Evolutionary conservation across 1,284 basidiomycete genomes (phyloP), one percentile per base, ranked within the genome.

Genomic region (Marasmius tenuissimus): DNA sequence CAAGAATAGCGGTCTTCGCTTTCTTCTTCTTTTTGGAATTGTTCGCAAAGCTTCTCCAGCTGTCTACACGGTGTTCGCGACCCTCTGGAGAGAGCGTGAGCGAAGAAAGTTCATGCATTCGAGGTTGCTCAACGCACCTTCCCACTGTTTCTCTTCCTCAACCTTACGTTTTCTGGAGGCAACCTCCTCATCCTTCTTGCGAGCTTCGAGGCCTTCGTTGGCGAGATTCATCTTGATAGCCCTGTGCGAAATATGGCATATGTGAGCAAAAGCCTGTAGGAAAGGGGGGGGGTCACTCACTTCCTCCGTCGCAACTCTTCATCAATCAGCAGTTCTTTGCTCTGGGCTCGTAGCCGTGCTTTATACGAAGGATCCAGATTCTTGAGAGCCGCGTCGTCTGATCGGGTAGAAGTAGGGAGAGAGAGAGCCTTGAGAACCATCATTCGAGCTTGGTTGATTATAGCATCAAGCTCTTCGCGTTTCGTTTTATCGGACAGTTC

Each of bases 151-250:
- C 65, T 93, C 92, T 8, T 93, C 91, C 67, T 93, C 91, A 2
- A 83, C 91, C 70, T 93, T 94, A 61, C 91, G 83, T 73, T 94
- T 94, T 78, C 75, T 88, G 16, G 83, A 67, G 18, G 78, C 74
- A n/a, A 89, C 80, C 67, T 93, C 91, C 60, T 92, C 91, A 61
- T 94, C 91, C 72, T 93, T 93, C 79, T 89, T 91, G 67, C 85
- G 82, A 9, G 92, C 92, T 71, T 94, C 91, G 3, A 92, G 76
- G 12, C 91, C 92, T 73, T 94, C 92, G 67, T 94, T 94, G 3
- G 92, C 92, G 54, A 93, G 75, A 69, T 93, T 93, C 87, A 93
- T 87, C 77, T 93, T 93, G 66, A 93, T 76, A 2, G 91, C 91
- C 70, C 91, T 93, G 63, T n/a, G 57, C 27, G 27, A 27, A 27